Evolutionary conservation across 257 asterid genomes (phyloP).

Genomic region (Agastache rugosa): DNA sequence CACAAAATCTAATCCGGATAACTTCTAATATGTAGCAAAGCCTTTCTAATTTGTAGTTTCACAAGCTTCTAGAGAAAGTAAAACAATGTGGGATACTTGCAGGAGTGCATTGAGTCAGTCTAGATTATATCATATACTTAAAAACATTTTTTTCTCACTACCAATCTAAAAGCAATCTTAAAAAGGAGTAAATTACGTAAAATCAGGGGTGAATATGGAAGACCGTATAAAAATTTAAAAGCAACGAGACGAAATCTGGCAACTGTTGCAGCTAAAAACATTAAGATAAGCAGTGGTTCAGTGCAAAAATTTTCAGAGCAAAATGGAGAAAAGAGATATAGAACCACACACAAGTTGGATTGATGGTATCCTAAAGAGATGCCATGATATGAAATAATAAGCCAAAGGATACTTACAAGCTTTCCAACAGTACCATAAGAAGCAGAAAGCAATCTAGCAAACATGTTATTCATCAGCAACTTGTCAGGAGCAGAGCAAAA

Average conservation of each 20-base stretch:
- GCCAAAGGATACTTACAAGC: slow-evolving; percentile 62
- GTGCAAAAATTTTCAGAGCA: slow-evolving; percentile 25
- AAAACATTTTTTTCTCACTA: not conserved
- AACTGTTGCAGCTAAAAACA: slow-evolving; percentile 22
- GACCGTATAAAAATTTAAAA: not conserved
- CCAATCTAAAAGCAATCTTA: not conserved
- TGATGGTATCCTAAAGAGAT: slow-evolving; percentile 19
- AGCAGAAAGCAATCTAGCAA: slow-evolving; percentile 72
- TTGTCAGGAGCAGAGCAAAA: slow-evolving; percentile 75
- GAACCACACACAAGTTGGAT: slow-evolving; percentile 27
- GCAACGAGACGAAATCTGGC: slow-evolving; percentile 12
- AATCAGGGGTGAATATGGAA: slow-evolving; percentile 12
- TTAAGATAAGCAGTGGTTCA: slow-evolving; percentile 21
- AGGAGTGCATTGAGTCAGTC: not conserved
- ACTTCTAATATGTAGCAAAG: too few relatives aligned
- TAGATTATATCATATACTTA: not conserved
- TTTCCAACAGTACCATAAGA: slow-evolving; percentile 70
- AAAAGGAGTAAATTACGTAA: not conserved
- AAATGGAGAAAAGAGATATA: slow-evolving; percentile 28
- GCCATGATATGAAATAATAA: slow-evolving; percentile 25
- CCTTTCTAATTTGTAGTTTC: too few relatives aligned
- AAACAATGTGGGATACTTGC: not conserved
- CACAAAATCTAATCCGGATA: not conserved
- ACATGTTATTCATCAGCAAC: slow-evolving; percentile 72
- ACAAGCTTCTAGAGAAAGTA: too few relatives aligned